A percentile compares a stretch with the other conserved stretches of the same genome.
Conservation (phyloP, 73 alveolate genomes). For the Stentor coeruleus region DNA sequence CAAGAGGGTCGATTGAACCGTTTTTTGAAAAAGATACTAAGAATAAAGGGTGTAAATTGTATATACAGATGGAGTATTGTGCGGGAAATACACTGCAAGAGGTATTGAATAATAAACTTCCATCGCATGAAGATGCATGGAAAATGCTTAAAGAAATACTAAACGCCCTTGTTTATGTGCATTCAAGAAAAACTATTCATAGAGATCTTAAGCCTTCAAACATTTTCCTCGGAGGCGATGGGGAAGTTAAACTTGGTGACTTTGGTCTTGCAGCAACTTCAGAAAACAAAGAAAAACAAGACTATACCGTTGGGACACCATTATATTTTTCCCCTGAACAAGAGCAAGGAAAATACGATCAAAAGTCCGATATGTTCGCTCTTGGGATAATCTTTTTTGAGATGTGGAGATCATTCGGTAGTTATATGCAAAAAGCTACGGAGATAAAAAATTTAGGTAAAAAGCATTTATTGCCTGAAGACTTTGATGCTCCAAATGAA, state of each 20-base stretch:
- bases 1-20: conserved; percentile 26
- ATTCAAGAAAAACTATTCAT: conserved; percentile 75
- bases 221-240: conserved; percentile 76
- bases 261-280: conserved; percentile 88
- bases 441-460: conserved; percentile 32
- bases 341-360: conserved; percentile 37
- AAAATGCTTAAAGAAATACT: conserved; percentile 70
- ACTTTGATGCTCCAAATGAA: conserved; percentile 37
- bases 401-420: conserved; percentile 48
- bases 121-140: conserved; percentile 24
- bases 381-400: conserved; percentile 58
- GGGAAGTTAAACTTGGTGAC: conserved; percentile 87
- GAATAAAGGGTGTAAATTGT: conserved; percentile 11
- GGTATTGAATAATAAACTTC: conserved; percentile 35
- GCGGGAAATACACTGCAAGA: conserved; percentile 47
- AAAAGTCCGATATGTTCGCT: conserved; percentile 57
- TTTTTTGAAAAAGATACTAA: conserved; percentile 3
- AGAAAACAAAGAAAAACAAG: conserved; percentile 26
- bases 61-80: conserved; percentile 54
- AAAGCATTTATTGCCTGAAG: conserved; percentile 36
- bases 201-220: conserved; percentile 96
- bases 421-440: conserved; percentile 50
- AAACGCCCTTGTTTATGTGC: conserved; percentile 84
- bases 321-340: conserved; percentile 65
- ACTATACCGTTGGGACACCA: conserved; percentile 56